Percentiles rank a stretch among this genome's conserved stretches.
phyloP scores from a whole-genome alignment of 2,329 filamentous ascomycete genomes.

The Trichophyton simii region DNA sequence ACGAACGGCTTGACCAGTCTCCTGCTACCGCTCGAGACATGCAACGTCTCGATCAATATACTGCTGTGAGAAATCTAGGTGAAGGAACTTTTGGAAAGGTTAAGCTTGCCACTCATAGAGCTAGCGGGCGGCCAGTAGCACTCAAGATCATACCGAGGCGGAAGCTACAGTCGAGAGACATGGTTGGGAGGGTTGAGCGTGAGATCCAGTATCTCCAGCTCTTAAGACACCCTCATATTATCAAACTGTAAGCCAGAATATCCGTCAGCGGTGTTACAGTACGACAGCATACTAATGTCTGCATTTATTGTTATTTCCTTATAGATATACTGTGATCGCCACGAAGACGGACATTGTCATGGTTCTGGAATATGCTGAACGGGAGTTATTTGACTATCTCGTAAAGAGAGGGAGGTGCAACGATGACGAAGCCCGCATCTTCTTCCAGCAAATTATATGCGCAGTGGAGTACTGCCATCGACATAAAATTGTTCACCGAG shows the following conservation, averaged over 20 bases:
- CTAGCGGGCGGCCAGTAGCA: conserved; percentile 88
- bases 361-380: conserved; percentile 95
- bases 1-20: conserved; percentile 26
- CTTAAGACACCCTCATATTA: conserved; percentile 92
- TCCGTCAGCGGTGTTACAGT: neutral
- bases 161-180: conserved; percentile 91
- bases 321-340: conserved; percentile 89
- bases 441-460: conserved; percentile 98
- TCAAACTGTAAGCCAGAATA: conserved; percentile 63
- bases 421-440: conserved; percentile 84
- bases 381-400: conserved; percentile 95
- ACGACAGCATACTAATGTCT: neutral
- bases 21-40: conserved; percentile 46
- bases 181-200: conserved; percentile 92
- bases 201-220: conserved; percentile 98
- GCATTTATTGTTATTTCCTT: conserved; percentile 6
- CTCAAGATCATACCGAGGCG: conserved; percentile 95
- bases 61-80: conserved; percentile 76
- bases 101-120: conserved; percentile 84
- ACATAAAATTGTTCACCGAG: conserved; percentile 96
- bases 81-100: conserved; percentile 98
- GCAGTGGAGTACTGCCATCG: conserved; percentile 98
- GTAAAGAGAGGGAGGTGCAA: conserved; percentile 86
- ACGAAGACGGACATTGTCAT: conserved; percentile 92
- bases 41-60: conserved; percentile 84